Conservation (phyloP, 192 early-diverging fungal species). For the Backusella circina region DNA sequence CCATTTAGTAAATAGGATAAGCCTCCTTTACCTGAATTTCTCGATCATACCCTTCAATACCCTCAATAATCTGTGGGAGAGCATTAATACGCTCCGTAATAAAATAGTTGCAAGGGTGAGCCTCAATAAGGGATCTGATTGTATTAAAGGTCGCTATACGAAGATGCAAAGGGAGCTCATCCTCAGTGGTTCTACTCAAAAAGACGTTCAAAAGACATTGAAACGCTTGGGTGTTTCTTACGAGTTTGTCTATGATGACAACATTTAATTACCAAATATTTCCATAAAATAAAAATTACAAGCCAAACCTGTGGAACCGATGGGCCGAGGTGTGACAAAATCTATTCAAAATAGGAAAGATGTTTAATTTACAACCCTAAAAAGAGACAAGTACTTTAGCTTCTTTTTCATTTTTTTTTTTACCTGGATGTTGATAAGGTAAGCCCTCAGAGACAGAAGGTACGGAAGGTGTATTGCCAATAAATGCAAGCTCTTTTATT, state of each 20-base stretch:
- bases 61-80: constrained; percentile 50
- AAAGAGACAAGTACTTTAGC: neutral
- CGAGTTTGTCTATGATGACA: constrained; percentile 35
- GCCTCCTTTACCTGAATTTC: constrained; percentile 39
- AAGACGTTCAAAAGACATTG: constrained; percentile 41
- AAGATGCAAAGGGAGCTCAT: constrained; percentile 22
- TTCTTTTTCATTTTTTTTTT: neutral
- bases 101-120: constrained; percentile 59
- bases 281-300: neutral
- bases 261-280: neutral
- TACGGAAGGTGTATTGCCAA: constrained; percentile 40
- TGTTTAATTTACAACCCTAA: neutral
- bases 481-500: constrained; percentile 44
- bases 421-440: constrained; percentile 58
- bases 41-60: constrained; percentile 42
- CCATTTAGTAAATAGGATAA: neutral
- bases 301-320: neutral
- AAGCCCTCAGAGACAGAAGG: constrained; percentile 38
- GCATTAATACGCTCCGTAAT: constrained; percentile 43
- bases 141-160: constrained; percentile 30
- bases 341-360: constrained; percentile 27
- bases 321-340: constrained; percentile 38
- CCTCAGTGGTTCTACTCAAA: constrained; percentile 35
- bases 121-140: constrained; percentile 38
- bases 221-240: constrained; percentile 47